Evolutionary conservation across 441 rosid species (phyloP), one percentile per base, ranked within the genome.

Genomic region (Jatropha multifida): DNA sequence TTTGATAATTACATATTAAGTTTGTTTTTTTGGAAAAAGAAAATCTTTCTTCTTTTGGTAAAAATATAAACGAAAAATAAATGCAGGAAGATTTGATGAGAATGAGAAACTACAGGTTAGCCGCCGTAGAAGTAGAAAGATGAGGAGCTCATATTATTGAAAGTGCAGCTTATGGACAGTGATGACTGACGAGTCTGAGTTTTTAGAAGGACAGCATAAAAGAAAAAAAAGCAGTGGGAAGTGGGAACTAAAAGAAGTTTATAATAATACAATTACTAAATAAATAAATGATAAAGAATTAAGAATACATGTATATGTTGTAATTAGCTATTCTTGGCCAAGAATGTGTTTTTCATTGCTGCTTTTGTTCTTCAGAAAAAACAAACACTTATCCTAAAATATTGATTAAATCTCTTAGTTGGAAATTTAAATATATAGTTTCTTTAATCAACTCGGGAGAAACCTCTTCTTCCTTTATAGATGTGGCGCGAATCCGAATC

Each of bases 111-210:
- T 62, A 3, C 2, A 7, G 0, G 2, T 4, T 37, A 62, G n/a
- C 65, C 20, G 65, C 65, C 44, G 32, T 62, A 4, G 44, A 62
- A 62, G 42, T 32, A 37, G n/a, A 40, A 44, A 44, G 48, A 62
- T 62, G 65, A 62, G 14, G 65, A 62, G 65, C 37, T 62, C 65
- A 61, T 20, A 61, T 17, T 37, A 32, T 32, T 27, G 41, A 61
- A 32, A 44, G 32, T 5, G 65, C 44, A 32, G 37, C 65, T 6
- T 7, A 62, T 13, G 14, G 11, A 60, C 41, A 26, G 5, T 17
- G 58, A 54, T 44, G 48, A 56, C 32, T 32, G 32, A 32, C 2
- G 61, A 9, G 2, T 32, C 3, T n/a, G 13, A 58, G 27, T 58
- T 12, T 27, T 37, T 32, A 13, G 41, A 61, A 61, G 65, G 42